phyloP scores from a whole-genome alignment of 1,139 yeast species.

The Scheffersomyces insectosa region DNA sequence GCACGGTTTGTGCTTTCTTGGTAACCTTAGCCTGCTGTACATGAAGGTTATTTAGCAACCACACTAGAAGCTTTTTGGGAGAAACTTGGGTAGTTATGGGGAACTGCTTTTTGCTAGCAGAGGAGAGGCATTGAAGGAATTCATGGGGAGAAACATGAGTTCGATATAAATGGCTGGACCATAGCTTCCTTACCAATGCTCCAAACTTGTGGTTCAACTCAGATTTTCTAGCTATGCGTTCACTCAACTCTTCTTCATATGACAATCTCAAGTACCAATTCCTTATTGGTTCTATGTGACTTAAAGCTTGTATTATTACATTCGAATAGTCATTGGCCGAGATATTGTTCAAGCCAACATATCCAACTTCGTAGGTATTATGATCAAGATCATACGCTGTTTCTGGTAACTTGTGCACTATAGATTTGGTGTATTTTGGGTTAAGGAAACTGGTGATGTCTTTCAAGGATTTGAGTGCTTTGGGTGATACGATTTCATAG shows the following conservation, averaged over 20 bases:
- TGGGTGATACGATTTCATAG: conserved; percentile 32
- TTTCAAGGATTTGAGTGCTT: conserved; percentile 34
- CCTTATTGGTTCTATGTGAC: conserved; percentile 55
- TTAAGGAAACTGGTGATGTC: conserved; percentile 55
- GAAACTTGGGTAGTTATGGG: conserved; percentile 37
- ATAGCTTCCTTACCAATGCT: conserved; percentile 55
- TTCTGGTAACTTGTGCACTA: conserved; percentile 22
- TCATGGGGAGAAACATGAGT: conserved; percentile 71
- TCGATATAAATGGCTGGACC: conserved; percentile 62
- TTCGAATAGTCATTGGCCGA: conserved; percentile 52
- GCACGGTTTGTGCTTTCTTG: conserved; percentile 14
- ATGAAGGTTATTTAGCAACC: conserved; percentile 57
- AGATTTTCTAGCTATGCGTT: conserved; percentile 14
- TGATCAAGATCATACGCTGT: conserved; percentile 42
- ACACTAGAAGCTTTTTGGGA: conserved; percentile 58
- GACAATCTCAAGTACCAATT: conserved; percentile 46
- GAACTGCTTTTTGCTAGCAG: conserved; percentile 43
- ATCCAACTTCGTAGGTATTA: conserved; percentile 58
- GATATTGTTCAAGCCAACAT: conserved; percentile 61
- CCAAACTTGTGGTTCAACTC: conserved; percentile 39
- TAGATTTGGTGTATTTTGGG: conserved; percentile 47
- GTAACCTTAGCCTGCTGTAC: conserved; percentile 28
- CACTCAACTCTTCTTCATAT: conserved; percentile 7
- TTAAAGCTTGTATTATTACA: conserved; percentile 55
- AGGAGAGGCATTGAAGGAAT: conserved; percentile 50